These are phyloP conservation scores for Selaginella tamariscina DNA, from an alignment of 75 land plant genomes.

Conservation along the genomic window DNA sequence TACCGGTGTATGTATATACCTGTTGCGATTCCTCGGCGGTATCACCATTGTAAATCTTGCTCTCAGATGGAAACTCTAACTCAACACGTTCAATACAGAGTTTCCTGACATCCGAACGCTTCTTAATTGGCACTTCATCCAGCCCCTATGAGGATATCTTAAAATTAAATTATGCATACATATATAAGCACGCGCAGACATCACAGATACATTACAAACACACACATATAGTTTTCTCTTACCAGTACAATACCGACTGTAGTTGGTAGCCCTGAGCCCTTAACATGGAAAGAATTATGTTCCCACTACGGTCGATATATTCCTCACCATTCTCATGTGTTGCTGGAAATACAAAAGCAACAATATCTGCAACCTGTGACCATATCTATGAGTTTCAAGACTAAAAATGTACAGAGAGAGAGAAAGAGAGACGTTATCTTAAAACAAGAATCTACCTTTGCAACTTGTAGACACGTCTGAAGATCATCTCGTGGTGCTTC, in stretches of 20 bases:
- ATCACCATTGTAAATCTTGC: slow-evolving; percentile 53
- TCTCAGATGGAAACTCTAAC: slow-evolving; percentile 65
- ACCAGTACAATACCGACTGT: slow-evolving; percentile 59
- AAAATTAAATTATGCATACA: no score
- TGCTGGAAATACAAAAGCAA: slow-evolving; percentile 71
- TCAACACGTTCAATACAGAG: slow-evolving; percentile 34
- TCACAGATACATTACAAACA: no score
- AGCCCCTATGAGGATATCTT: no score
- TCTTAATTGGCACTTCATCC: slow-evolving; percentile 41
- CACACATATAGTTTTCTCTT: slow-evolving; percentile 18
- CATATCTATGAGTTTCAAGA: not conserved
- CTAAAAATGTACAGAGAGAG: not conserved
- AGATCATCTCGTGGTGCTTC: slow-evolving; percentile 75
- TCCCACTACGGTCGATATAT: slow-evolving; percentile 48
- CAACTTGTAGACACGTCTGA: slow-evolving; percentile 71
- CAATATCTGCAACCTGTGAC: slow-evolving; percentile 76
- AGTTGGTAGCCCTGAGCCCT: slow-evolving; percentile 62
- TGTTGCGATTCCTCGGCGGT: slow-evolving; percentile 67
- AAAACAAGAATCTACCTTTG: slow-evolving; percentile 54
- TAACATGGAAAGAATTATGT: slow-evolving; percentile 62
- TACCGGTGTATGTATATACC: slow-evolving; percentile 29
- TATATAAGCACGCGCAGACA: no score
- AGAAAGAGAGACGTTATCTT: no score
- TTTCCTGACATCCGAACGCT: slow-evolving; percentile 49
- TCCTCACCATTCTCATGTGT: slow-evolving; percentile 23